Percentiles rank a stretch among this genome's conserved stretches.
Evolutionary conservation across 176 grass and related monocot species (phyloP).

Genomic region (Oryza australiensis): DNA sequence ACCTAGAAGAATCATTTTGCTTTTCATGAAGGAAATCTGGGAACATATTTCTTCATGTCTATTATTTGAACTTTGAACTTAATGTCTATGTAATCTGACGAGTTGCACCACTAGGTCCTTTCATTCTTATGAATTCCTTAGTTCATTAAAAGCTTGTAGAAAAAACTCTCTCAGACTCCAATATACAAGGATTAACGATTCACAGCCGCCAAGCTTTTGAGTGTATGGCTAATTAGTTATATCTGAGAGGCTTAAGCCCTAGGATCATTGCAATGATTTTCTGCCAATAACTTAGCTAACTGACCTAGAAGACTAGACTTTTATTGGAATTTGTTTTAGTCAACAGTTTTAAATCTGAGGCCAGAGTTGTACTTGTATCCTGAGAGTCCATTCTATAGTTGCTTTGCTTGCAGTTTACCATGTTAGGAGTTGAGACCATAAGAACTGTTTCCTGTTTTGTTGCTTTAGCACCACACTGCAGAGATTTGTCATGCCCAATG

Average conservation of each 20-base stretch:
- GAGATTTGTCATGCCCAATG: conserved; percentile 14
- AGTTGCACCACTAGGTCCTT: neutral
- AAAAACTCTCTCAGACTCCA: neutral
- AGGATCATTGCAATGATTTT: conserved; percentile 21
- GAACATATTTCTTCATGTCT: neutral
- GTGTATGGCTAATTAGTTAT: neutral
- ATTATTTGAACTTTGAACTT: neutral
- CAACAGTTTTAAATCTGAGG: neutral
- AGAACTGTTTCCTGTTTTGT: neutral
- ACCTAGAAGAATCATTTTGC: neutral
- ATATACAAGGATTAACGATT: neutral
- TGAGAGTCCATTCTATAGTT: neutral
- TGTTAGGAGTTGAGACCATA: neutral
- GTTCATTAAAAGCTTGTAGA: conserved; percentile 2
- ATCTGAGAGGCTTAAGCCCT: neutral
- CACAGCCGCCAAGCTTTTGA: neutral
- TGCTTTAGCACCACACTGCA: neutral
- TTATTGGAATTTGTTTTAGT: neutral
- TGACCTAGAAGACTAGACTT: neutral
- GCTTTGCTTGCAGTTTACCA: neutral
- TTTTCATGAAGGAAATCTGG: conserved; percentile 5
- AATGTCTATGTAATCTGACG: conserved; percentile 1
- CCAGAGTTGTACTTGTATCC: neutral
- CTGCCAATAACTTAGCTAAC: neutral
- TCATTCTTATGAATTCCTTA: neutral